Evolutionary conservation across 2,329 filamentous ascomycete species (phyloP).

Genomic region (Trichophyton equinum): DNA sequence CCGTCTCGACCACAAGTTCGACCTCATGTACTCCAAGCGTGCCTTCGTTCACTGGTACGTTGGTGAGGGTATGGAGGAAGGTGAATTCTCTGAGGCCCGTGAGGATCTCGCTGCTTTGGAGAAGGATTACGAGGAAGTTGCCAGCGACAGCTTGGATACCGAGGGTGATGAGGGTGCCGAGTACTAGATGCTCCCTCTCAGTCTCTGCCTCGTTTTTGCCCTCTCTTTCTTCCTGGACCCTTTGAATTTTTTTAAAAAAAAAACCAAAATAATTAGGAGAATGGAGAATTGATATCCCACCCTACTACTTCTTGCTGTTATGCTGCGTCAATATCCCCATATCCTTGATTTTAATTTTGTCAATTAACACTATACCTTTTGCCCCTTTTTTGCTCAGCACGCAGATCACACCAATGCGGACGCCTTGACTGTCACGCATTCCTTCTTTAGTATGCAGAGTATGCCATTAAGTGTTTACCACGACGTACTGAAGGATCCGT

Average conservation of each 20-base stretch:
- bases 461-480: neutral
- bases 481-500: neutral
- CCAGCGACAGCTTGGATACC: conserved; percentile 53
- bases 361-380: conserved; percentile 2
- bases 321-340: neutral
- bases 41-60: conserved; percentile 99
- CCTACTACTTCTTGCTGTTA: neutral
- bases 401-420: neutral
- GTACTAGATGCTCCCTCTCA: conserved; percentile 19
- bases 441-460: neutral
- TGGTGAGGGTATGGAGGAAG: conserved; percentile 99
- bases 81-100: conserved; percentile 97
- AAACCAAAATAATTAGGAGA: conserved; percentile 1
- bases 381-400: neutral
- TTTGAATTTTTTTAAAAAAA: neutral
- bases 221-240: conserved; percentile 1
- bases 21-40: conserved; percentile 99
- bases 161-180: conserved; percentile 43
- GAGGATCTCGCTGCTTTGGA: conserved; percentile 97
- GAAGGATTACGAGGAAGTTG: conserved; percentile 97
- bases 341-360: conserved; percentile 1
- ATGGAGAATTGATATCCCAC: conserved; percentile 1
- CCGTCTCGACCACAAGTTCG: conserved; percentile 92
- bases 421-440: neutral
- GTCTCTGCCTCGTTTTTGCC: neutral